These are phyloP conservation scores for Skeletonema menzelii DNA, from an alignment of 108 stramenopile species.

Conservation along the genomic window DNA sequence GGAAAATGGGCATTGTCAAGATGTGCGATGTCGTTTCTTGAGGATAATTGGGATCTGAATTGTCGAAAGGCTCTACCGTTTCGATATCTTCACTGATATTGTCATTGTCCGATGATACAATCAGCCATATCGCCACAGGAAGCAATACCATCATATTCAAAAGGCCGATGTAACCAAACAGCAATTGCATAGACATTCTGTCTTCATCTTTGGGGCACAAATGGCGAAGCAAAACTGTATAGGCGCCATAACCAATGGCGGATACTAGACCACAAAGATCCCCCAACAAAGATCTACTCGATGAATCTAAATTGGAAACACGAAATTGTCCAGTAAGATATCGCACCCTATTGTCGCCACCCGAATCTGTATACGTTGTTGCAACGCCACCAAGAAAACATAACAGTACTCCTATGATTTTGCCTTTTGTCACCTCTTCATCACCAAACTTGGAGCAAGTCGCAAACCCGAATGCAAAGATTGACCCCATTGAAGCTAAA, in stretches of 20 bases:
- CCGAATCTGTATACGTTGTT: slow-evolving; percentile 63
- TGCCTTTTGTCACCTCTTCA: slow-evolving; percentile 58
- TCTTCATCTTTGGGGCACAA: slow-evolving; percentile 77
- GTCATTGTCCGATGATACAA: slow-evolving; percentile 14
- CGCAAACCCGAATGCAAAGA: slow-evolving; percentile 93
- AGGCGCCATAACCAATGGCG: slow-evolving; percentile 84
- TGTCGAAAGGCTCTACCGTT: not conserved
- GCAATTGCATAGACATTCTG: slow-evolving; percentile 83
- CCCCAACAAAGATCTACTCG: slow-evolving; percentile 44
- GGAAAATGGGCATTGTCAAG: slow-evolving; percentile 59
- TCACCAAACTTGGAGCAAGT: slow-evolving; percentile 55
- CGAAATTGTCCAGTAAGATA: slow-evolving; percentile 2
- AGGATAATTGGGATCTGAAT: slow-evolving; percentile 1
- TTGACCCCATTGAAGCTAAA: slow-evolving; percentile 85
- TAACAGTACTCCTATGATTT: slow-evolving; percentile 66
- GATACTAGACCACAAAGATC: slow-evolving; percentile 78
- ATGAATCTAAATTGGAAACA: slow-evolving; percentile 2
- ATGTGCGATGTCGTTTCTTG: not conserved
- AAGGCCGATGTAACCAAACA: slow-evolving; percentile 93
- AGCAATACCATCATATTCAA: slow-evolving; percentile 65
- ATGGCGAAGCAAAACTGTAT: slow-evolving; percentile 71
- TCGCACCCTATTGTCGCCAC: not conserved
- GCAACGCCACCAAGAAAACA: slow-evolving; percentile 72
- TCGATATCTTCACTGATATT: slow-evolving; percentile 19
- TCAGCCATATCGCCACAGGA: slow-evolving; percentile 67